Conservation (phyloP, 768 basidiomycete species). For the Boletus rubroflammeus region DNA sequence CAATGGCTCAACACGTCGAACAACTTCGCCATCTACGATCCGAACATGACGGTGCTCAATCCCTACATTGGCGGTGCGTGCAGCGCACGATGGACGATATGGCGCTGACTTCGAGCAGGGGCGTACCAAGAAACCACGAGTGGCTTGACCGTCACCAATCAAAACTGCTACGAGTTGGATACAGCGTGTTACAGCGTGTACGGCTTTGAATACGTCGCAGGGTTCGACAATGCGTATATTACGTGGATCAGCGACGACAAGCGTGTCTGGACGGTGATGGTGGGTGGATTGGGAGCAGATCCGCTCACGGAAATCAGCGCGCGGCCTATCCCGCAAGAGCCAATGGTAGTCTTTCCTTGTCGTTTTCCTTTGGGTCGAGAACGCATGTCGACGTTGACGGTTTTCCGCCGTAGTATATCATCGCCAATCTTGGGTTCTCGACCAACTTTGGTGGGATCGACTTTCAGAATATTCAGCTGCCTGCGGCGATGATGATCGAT, state of each 20-base stretch:
- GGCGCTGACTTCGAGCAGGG: slow-evolving; percentile 17
- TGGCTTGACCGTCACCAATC: slow-evolving; percentile 34
- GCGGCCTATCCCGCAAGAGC: slow-evolving; percentile 65
- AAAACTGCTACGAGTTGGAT: slow-evolving; percentile 44
- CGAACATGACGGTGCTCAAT: slow-evolving; percentile 36
- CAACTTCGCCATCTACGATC: slow-evolving; percentile 37
- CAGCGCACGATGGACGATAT: neutral
- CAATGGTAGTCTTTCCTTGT: slow-evolving; percentile 43
- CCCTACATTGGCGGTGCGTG: slow-evolving; percentile 42
- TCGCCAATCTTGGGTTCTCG: slow-evolving; percentile 70
- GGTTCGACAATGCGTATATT: slow-evolving; percentile 55
- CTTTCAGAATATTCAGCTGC: slow-evolving; percentile 49
- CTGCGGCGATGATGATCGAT: slow-evolving; percentile 67
- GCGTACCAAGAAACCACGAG: slow-evolving; percentile 41
- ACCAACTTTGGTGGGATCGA: slow-evolving; percentile 65
- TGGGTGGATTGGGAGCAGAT: slow-evolving; percentile 49
- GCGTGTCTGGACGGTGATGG: slow-evolving; percentile 54
- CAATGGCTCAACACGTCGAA: slow-evolving; percentile 35
- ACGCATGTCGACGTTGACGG: neutral
- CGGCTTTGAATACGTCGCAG: slow-evolving; percentile 52
- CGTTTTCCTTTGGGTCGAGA: neutral
- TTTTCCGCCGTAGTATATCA: slow-evolving; percentile 48
- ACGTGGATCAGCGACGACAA: slow-evolving; percentile 63
- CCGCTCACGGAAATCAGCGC: slow-evolving; percentile 47
- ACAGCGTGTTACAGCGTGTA: slow-evolving; percentile 44